A percentile compares a stretch with the other conserved stretches of the same genome.
Conservation (phyloP, 2,329 filamentous ascomycete genomes). For the Colletotrichum costaricense region DNA sequence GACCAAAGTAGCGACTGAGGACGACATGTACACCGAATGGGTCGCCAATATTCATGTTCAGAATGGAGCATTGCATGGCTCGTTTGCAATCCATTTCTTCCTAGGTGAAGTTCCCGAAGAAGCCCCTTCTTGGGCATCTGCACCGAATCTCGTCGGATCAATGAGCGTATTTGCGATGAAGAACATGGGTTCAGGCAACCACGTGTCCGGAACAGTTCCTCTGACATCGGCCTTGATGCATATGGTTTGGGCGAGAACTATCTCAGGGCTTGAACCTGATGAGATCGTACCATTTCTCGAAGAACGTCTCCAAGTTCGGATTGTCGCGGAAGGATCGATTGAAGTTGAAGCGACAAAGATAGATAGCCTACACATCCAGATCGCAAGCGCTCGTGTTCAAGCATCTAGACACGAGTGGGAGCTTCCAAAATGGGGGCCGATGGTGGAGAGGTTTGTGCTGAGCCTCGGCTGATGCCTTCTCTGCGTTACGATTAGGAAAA, state of each 20-base stretch:
- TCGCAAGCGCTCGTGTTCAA: slow-evolving; percentile 51
- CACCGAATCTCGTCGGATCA: slow-evolving; percentile 69
- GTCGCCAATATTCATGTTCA: slow-evolving; percentile 73
- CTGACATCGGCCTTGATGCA: slow-evolving; percentile 61
- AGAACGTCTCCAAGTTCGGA: slow-evolving; percentile 48
- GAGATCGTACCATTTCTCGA: slow-evolving; percentile 56
- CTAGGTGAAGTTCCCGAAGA: slow-evolving; percentile 64
- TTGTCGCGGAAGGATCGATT: slow-evolving; percentile 44
- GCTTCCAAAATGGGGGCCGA: slow-evolving; percentile 51
- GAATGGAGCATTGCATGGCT: slow-evolving; percentile 69
- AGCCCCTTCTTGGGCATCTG: slow-evolving; percentile 59
- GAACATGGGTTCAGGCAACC: slow-evolving; percentile 44
- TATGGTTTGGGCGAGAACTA: slow-evolving; percentile 48
- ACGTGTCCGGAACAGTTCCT: slow-evolving; percentile 62
- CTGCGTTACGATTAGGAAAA: background rate
- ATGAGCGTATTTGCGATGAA: slow-evolving; percentile 66
- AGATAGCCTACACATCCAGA: slow-evolving; percentile 47
- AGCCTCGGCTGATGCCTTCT: background rate
- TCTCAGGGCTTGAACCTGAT: slow-evolving; percentile 50
- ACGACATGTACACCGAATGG: slow-evolving; percentile 70
- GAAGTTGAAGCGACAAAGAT: slow-evolving; percentile 43
- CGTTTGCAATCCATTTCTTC: slow-evolving; percentile 76
- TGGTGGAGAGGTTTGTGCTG: slow-evolving; percentile 36
- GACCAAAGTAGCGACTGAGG: slow-evolving; percentile 7
- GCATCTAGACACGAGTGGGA: slow-evolving; percentile 45